Percentiles rank a stretch among this genome's conserved stretches.
phyloP scores from a whole-genome alignment of 805 yeast species.

The Ogataea polymorpha region DNA sequence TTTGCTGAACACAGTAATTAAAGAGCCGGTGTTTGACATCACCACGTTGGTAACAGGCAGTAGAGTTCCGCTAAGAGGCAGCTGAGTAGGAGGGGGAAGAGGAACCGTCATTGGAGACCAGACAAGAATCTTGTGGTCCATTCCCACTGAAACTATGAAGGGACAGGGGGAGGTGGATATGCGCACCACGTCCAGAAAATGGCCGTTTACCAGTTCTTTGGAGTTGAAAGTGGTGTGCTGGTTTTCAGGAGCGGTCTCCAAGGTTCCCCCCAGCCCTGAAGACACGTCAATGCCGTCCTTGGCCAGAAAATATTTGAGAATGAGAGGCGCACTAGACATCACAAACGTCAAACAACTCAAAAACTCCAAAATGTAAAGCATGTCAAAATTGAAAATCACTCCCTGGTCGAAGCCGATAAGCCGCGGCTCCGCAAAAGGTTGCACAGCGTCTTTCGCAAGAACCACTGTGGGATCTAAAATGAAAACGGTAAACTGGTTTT shows the following conservation, averaged over 20 bases:
- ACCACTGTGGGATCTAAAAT: slow-evolving; percentile 30
- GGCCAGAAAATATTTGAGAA: slow-evolving; percentile 39
- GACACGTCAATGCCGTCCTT: slow-evolving; percentile 20
- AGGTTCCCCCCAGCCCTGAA: slow-evolving; percentile 7
- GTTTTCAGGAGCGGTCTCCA: slow-evolving; percentile 7
- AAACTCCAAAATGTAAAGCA: slow-evolving; percentile 55
- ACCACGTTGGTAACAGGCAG: slow-evolving; percentile 64
- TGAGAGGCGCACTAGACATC: slow-evolving; percentile 44
- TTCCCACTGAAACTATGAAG: slow-evolving; percentile 65
- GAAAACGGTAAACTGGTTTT: slow-evolving; percentile 15
- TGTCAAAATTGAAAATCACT: slow-evolving; percentile 43
- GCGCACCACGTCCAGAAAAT: slow-evolving; percentile 59
- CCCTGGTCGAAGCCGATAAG: slow-evolving; percentile 23
- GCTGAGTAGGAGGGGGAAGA: slow-evolving; percentile 42
- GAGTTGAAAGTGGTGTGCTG: slow-evolving; percentile 25
- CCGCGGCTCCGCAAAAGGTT: neutral
- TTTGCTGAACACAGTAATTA: slow-evolving; percentile 52
- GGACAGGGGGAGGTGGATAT: slow-evolving; percentile 60
- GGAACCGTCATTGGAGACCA: slow-evolving; percentile 68
- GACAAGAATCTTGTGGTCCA: slow-evolving; percentile 67
- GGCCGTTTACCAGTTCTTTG: slow-evolving; percentile 47
- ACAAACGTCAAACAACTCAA: slow-evolving; percentile 48
- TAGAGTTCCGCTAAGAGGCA: slow-evolving; percentile 41
- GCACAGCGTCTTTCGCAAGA: slow-evolving; percentile 8
- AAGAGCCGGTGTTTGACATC: slow-evolving; percentile 58